These are phyloP conservation scores for Euptelea pleiosperma DNA, from an alignment of 164 flowering plant genomes.

Conservation along the genomic window DNA sequence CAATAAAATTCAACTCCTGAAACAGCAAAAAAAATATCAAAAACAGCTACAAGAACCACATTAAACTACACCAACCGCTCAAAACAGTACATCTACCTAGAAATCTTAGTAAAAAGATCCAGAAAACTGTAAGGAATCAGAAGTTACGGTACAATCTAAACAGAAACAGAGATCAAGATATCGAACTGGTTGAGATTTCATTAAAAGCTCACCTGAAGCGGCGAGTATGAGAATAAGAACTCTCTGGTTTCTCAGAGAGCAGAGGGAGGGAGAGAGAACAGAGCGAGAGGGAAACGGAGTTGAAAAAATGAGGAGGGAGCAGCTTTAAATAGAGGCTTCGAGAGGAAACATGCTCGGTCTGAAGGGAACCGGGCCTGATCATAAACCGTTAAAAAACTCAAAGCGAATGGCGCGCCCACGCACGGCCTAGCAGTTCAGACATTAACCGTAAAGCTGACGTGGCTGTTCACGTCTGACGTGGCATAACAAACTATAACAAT, in stretches of 20 bases:
- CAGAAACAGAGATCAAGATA: no score
- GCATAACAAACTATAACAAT: neutral
- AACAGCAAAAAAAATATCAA: no score
- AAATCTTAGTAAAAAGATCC: no score
- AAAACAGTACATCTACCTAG: no score
- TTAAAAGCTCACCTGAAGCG: neutral
- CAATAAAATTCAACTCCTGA: no score
- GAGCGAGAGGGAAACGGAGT: neutral
- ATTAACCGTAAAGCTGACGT: conserved; percentile 7
- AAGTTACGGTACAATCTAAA: no score
- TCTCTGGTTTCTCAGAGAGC: conserved; percentile 6
- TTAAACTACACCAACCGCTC: no score
- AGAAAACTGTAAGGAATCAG: no score
- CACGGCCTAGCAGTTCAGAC: neutral
- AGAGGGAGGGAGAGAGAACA: neutral
- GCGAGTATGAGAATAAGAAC: neutral
- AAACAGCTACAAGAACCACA: no score
- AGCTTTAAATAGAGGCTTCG: conserved; percentile 2
- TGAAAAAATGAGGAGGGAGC: neutral
- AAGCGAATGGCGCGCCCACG: conserved; percentile 1
- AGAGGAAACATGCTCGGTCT: neutral
- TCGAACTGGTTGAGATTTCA: neutral
- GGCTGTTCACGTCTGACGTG: no score
- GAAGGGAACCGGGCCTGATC: conserved; percentile 13
- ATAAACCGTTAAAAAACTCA: conserved; percentile 1